Base-by-base conservation (phyloP, 2,329 filamentous ascomycete genomes). In the Ascochyta fabae region DNA sequence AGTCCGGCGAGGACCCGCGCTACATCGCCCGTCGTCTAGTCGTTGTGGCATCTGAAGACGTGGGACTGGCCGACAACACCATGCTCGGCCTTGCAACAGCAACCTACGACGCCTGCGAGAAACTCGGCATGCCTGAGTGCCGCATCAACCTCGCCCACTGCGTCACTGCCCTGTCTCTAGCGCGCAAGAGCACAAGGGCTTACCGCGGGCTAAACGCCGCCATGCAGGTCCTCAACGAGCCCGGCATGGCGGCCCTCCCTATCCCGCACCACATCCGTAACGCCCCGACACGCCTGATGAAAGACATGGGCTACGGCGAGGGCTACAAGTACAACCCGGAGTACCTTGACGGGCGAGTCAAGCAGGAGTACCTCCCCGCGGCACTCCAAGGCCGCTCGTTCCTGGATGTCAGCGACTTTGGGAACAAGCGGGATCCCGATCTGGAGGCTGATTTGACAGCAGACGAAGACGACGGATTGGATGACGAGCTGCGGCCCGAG, bases 251-350 rank as follows among this genome's bases (percentile, higher is more conserved):
- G 0, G 85, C 85, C 1, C 72, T 97, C 46, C 90, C 92, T 0
- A 88, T 99, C 22, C 95, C 95, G 2, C 77, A 95, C 35, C 95
- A 98, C 73, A 77, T 99, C 55, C 82, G 95, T 55, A 98, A 98
- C 75, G 95, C 95, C 8, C 94, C 95, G 0, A 98, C 95, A 1
- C 84, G 88, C 62, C 74, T 98, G 62, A 96, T 99, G 94, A 90
- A 93, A 67, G 94, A 97, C 64, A 79, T 98, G 63, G 94, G 92
- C 0, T 96, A 92, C 70, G 93, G 93, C 0, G 88, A 87, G 45
- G 90, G 92, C 72, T 99, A 99, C 77, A 98, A 98, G 76, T 98
- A 99, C 71, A 96, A 96, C 64, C 95, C 95, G 0, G 91, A 96
- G 65, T 99, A 94, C 69, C 78, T 84, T 46, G 86, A 93, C 58